Conservation (phyloP, 2,329 filamentous ascomycete genomes). For the Phialophora verrucosa region DNA sequence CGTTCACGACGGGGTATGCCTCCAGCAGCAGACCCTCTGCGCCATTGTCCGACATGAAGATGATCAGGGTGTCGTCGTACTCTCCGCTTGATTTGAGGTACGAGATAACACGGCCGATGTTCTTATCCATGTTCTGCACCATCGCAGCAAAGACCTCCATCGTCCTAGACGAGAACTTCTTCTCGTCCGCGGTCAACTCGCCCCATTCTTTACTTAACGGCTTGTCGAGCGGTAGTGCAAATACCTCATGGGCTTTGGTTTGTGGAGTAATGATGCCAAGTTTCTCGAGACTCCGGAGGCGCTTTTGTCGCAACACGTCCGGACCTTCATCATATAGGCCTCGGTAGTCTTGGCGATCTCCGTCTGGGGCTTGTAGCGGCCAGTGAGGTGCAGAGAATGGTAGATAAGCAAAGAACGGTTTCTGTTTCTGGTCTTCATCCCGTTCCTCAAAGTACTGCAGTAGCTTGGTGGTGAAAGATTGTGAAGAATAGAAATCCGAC, state of each 20-base stretch:
- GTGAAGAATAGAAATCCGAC: constrained; percentile 27
- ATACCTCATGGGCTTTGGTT: constrained; percentile 41
- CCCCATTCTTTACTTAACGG: constrained; percentile 27
- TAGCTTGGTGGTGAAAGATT: constrained; percentile 27
- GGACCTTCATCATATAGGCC: constrained; percentile 67
- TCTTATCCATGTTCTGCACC: constrained; percentile 45
- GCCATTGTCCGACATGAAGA: constrained; percentile 50
- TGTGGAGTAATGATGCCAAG: constrained; percentile 59
- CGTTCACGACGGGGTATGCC: constrained; percentile 43
- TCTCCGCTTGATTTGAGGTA: constrained; percentile 43
- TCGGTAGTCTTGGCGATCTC: constrained; percentile 62
- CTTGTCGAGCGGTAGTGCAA: constrained; percentile 39
- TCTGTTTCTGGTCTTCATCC: constrained; percentile 28
- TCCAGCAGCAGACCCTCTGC: constrained; percentile 46
- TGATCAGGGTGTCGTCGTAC: constrained; percentile 47
- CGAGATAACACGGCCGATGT: constrained; percentile 44
- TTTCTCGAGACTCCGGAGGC: constrained; percentile 62
- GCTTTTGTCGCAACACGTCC: constrained; percentile 59
- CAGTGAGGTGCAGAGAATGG: constrained; percentile 69
- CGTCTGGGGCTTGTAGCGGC: constrained; percentile 65
- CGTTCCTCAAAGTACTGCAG: constrained; percentile 27
- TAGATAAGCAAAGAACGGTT: constrained; percentile 36
- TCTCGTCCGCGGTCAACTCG: constrained; percentile 21
- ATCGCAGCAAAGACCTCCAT: constrained; percentile 49
- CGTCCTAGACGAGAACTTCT: constrained; percentile 31